phyloP scores from a whole-genome alignment of 2,329 filamentous ascomycete species.

The Colletotrichum camelliae region DNA sequence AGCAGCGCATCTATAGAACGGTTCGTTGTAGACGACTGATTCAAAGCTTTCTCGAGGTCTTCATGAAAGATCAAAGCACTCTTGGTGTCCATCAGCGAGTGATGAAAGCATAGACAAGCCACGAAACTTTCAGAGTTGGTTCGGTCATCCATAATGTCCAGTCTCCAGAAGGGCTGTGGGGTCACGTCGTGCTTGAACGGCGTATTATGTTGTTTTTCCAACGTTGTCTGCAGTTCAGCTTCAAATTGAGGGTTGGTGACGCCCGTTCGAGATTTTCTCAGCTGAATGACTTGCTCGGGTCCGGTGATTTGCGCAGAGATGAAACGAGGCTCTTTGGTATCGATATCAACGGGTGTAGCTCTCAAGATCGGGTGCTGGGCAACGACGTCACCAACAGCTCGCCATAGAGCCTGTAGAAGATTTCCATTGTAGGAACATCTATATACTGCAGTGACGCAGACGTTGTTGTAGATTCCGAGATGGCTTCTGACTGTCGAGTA shows the following conservation, averaged over 20 bases:
- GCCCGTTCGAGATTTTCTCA: neutral
- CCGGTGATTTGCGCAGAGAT: neutral
- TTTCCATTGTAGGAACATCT: neutral
- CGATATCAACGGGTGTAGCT: neutral
- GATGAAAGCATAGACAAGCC: neutral
- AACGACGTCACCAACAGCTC: neutral
- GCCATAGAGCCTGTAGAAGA: neutral
- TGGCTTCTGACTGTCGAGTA: neutral
- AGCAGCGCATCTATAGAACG: neutral
- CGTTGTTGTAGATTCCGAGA: neutral
- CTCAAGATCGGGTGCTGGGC: neutral
- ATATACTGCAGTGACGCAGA: neutral
- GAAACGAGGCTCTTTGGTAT: neutral
- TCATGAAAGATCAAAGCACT: neutral
- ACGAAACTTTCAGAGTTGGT: neutral
- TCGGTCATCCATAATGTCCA: neutral
- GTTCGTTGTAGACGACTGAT: neutral
- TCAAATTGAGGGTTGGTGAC: neutral
- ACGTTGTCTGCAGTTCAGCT: neutral
- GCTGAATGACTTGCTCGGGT: neutral
- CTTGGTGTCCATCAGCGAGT: neutral
- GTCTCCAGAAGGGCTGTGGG: neutral
- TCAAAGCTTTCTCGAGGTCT: neutral
- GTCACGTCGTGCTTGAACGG: neutral
- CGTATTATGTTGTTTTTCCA: neutral